Conservation (phyloP, 2,329 filamentous ascomycete genomes). For the Aspergillus melleus region DNA sequence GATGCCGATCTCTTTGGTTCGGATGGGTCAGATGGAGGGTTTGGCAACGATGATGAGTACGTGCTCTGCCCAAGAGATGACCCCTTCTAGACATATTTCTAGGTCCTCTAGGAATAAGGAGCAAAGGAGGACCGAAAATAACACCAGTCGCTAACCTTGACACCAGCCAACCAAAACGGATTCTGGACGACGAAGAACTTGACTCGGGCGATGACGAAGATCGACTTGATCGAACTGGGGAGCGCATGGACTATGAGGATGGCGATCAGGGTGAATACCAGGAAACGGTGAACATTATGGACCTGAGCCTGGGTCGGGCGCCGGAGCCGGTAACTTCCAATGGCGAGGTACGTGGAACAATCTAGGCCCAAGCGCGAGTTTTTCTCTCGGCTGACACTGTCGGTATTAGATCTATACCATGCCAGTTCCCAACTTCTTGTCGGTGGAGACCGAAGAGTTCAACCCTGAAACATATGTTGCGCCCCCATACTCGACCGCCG, state of each 20-base stretch:
- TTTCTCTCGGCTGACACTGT: neutral
- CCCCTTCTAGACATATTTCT: neutral
- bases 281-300: slow-evolving; percentile 54
- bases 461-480: slow-evolving; percentile 61
- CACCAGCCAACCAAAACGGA: slow-evolving; percentile 40
- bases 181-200: slow-evolving; percentile 61
- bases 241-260: slow-evolving; percentile 47
- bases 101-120: neutral
- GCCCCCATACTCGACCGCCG: slow-evolving; percentile 63
- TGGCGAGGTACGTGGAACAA: slow-evolving; percentile 34
- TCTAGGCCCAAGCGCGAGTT: too few relatives aligned
- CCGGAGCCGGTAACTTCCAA: slow-evolving; percentile 54
- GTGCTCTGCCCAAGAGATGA: slow-evolving; percentile 1
- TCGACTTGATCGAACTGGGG: slow-evolving; percentile 53
- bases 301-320: slow-evolving; percentile 58
- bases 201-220: slow-evolving; percentile 64
- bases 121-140: neutral
- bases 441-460: slow-evolving; percentile 62
- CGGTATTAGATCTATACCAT: slow-evolving; percentile 57
- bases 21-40: slow-evolving; percentile 42
- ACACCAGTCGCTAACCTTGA: slow-evolving; percentile 12
- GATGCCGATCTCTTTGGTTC: slow-evolving; percentile 50
- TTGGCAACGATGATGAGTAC: slow-evolving; percentile 36
- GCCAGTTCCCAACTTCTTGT: slow-evolving; percentile 63
- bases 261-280: slow-evolving; percentile 42